Percentiles rank a stretch among this genome's conserved stretches.
These are phyloP conservation scores for Ambrosiella xylebori DNA, from an alignment of 2,329 filamentous ascomycete genomes.

Conservation along the genomic window DNA sequence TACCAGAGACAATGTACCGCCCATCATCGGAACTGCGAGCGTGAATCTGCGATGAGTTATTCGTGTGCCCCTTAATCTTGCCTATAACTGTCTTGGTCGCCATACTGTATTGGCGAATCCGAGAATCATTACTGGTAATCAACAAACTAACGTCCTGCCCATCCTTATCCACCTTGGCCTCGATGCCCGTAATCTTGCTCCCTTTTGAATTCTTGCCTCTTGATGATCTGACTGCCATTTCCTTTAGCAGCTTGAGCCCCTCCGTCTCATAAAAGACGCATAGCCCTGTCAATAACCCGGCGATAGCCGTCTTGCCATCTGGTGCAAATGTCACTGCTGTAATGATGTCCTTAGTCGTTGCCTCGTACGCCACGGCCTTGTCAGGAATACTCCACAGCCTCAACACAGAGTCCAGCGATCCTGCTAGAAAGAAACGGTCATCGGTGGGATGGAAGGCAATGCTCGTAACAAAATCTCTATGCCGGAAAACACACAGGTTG, in stretches of 20 bases:
- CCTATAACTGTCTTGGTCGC: slow-evolving; percentile 69
- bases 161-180: slow-evolving; percentile 39
- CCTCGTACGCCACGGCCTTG: slow-evolving; percentile 74
- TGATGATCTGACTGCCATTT: slow-evolving; percentile 85
- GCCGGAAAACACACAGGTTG: slow-evolving; percentile 84
- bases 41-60: slow-evolving; percentile 75
- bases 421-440: slow-evolving; percentile 90
- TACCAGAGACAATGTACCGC: slow-evolving; percentile 76
- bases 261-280: slow-evolving; percentile 90
- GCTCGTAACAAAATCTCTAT: slow-evolving; percentile 87
- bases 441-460: slow-evolving; percentile 89
- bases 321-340: slow-evolving; percentile 89
- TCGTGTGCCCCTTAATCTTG: slow-evolving; percentile 85
- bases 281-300: slow-evolving; percentile 68
- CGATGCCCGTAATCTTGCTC: slow-evolving; percentile 92
- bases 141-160: slow-evolving; percentile 63
- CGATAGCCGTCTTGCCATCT: slow-evolving; percentile 77
- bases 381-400: slow-evolving; percentile 95
- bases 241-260: slow-evolving; percentile 63
- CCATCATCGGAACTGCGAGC: slow-evolving; percentile 79
- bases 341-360: slow-evolving; percentile 66
- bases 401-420: slow-evolving; percentile 74
- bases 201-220: slow-evolving; percentile 88
- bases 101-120: slow-evolving; percentile 77
- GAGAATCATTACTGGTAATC: slow-evolving; percentile 87